Conservation (phyloP, 2,329 filamentous ascomycete species). For the Thyridium curvatum region DNA sequence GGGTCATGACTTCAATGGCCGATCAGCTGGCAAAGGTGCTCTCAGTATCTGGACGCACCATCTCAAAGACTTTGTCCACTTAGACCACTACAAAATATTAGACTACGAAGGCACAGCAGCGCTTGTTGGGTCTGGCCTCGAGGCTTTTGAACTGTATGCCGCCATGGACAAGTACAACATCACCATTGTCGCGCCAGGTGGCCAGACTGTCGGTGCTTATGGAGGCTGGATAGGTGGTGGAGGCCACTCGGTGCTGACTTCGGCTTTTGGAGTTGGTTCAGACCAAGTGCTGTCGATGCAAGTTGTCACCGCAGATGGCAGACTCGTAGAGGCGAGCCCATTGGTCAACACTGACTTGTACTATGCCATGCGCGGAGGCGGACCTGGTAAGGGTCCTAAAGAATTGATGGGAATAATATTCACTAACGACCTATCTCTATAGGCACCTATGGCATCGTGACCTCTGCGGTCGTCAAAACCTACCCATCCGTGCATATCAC, state of each 20-base stretch:
- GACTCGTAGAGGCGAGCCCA: constrained; percentile 35
- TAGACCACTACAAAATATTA: constrained; percentile 19
- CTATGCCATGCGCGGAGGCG: constrained; percentile 49
- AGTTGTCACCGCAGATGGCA: constrained; percentile 39
- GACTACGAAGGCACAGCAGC: constrained; percentile 26
- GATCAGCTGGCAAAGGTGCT: constrained; percentile 37
- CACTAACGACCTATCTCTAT: neutral
- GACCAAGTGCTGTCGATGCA: constrained; percentile 42
- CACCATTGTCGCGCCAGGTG: constrained; percentile 22
- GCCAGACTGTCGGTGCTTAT: constrained; percentile 26
- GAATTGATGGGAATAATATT: too few relatives aligned
- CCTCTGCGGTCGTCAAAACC: constrained; percentile 9
- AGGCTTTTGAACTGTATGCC: constrained; percentile 22
- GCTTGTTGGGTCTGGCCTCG: constrained; percentile 28
- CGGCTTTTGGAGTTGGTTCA: constrained; percentile 40
- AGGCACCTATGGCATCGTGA: constrained; percentile 10
- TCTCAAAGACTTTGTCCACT: constrained; percentile 32
- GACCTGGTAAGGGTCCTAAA: constrained; percentile 27
- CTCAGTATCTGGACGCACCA: constrained; percentile 43
- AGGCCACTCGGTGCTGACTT: constrained; percentile 40
- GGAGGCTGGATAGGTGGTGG: constrained; percentile 47
- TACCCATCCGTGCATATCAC: constrained; percentile 7
- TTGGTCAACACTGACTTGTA: constrained; percentile 45
- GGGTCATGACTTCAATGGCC: constrained; percentile 39
- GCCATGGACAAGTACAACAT: constrained; percentile 20